Evolutionary conservation across 1,284 basidiomycete genomes (phyloP).

Genomic region (Fistulina hepatica): DNA sequence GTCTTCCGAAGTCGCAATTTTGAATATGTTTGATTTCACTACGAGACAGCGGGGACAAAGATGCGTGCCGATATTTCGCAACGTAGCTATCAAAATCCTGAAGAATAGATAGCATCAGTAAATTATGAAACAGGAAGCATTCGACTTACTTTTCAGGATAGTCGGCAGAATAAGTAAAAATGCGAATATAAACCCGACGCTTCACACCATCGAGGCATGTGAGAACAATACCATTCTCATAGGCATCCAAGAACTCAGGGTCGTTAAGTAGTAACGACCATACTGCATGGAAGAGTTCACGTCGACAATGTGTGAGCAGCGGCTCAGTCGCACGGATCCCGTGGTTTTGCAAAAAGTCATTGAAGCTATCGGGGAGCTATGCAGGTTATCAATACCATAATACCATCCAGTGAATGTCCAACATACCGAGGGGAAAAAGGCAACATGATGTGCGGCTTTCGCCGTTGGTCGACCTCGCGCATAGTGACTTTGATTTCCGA

Average conservation of each 20-base stretch:
- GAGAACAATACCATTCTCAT: slow-evolving; percentile 21
- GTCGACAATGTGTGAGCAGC: slow-evolving; percentile 18
- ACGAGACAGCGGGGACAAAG: neutral
- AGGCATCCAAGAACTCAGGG: slow-evolving; percentile 20
- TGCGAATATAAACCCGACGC: slow-evolving; percentile 18
- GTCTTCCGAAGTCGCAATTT: neutral
- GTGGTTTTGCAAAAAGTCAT: slow-evolving; percentile 2
- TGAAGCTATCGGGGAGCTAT: slow-evolving; percentile 4
- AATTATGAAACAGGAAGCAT: neutral
- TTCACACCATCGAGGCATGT: slow-evolving; percentile 18
- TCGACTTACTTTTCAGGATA: slow-evolving; percentile 10
- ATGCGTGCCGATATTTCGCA: neutral
- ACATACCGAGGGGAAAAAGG: slow-evolving; percentile 16
- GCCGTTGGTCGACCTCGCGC: slow-evolving; percentile 12
- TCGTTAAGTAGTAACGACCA: slow-evolving; percentile 19
- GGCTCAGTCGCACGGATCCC: neutral
- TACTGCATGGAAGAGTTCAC: slow-evolving; percentile 22
- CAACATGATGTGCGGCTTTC: slow-evolving; percentile 15
- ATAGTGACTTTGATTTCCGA: slow-evolving; percentile 23
- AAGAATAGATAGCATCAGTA: neutral
- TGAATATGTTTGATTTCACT: neutral
- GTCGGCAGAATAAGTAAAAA: slow-evolving; percentile 23
- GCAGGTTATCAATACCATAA: no score
- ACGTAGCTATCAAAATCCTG: neutral
- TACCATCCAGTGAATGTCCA: neutral